Conservation (phyloP, 306 rosid genomes). For the Castanea sativa region DNA sequence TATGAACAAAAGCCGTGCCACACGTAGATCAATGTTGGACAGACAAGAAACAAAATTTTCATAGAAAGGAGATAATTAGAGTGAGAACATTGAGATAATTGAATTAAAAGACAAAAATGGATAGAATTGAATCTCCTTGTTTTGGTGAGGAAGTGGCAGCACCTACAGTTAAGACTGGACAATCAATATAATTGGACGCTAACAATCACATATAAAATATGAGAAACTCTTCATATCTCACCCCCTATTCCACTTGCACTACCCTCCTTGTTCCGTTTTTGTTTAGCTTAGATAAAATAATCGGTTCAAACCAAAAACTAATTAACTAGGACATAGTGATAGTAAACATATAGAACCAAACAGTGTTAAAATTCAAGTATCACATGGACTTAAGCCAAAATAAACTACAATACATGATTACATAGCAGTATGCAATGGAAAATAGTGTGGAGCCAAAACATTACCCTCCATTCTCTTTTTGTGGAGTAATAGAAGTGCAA, state of each 20-base stretch:
- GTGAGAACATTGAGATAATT: neutral
- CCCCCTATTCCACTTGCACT: neutral
- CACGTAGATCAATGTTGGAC: slow-evolving; percentile 1
- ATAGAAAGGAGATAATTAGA: neutral
- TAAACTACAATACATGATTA: neutral
- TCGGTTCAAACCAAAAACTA: neutral
- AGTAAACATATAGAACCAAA: slow-evolving; percentile 9
- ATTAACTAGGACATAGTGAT: neutral
- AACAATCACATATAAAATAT: neutral
- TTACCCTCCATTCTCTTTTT: slow-evolving; percentile 75
- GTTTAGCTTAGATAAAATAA: neutral
- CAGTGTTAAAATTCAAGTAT: slow-evolving; percentile 9
- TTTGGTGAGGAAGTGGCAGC: neutral
- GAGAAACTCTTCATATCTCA: neutral
- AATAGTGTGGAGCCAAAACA: slow-evolving; percentile 13
- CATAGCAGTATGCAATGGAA: neutral
- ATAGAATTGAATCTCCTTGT: neutral
- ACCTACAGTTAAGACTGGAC: neutral
- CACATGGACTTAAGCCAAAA: neutral
- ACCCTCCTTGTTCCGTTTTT: neutral
- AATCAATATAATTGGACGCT: neutral
- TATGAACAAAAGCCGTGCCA: neutral
- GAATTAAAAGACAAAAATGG: neutral
- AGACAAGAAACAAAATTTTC: neutral
- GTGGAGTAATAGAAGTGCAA: slow-evolving; percentile 42